Conservation (phyloP, 2,329 filamentous ascomycete species). For the Epichloe gansuensis region DNA sequence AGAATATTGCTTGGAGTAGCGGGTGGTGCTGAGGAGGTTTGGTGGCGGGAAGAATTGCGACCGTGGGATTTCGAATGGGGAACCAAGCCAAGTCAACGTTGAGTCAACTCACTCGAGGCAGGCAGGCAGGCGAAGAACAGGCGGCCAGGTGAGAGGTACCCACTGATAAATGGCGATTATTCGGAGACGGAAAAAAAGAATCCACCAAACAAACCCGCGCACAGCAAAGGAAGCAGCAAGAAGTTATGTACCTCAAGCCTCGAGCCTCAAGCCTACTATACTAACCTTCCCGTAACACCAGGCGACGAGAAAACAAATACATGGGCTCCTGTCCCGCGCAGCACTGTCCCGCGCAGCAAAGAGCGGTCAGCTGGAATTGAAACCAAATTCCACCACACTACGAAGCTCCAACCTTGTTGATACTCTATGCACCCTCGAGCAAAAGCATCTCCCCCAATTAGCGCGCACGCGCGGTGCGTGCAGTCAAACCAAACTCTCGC, state of each 20-base stretch:
- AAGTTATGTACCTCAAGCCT: too few relatives aligned
- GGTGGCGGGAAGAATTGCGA: slow-evolving; percentile 3
- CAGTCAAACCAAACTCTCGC: too few relatives aligned
- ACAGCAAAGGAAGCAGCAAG: background rate
- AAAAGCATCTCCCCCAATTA: too few relatives aligned
- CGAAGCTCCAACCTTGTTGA: too few relatives aligned
- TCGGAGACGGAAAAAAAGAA: background rate
- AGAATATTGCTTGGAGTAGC: background rate
- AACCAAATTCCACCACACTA: too few relatives aligned
- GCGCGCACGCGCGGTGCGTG: too few relatives aligned
- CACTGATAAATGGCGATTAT: too few relatives aligned
- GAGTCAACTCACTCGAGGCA: too few relatives aligned
- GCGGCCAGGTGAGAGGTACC: background rate
- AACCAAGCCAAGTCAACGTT: background rate
- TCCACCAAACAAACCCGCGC: background rate
- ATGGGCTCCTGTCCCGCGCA: background rate
- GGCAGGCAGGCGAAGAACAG: background rate
- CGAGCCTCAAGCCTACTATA: background rate
- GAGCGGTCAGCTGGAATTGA: background rate
- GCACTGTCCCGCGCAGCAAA: background rate
- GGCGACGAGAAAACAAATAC: background rate
- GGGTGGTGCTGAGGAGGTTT: background rate
- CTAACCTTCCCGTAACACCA: background rate
- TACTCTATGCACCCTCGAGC: too few relatives aligned
- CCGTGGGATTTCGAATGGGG: background rate